These are phyloP conservation scores for Saccharata proteae DNA, from an alignment of 2,329 filamentous ascomycete species.

Conservation along the genomic window DNA sequence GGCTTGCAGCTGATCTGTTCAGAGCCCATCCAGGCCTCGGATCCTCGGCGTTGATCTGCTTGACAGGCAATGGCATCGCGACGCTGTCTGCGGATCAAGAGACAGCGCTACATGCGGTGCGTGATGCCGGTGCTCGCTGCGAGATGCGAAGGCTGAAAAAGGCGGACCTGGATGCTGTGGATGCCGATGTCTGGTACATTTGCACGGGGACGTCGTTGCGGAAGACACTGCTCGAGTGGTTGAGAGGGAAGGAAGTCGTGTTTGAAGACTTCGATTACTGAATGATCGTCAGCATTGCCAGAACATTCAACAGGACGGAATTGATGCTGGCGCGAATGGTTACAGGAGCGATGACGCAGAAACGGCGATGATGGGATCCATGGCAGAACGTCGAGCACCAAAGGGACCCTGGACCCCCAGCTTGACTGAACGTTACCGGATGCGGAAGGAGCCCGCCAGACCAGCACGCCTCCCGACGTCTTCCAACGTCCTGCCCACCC, in stretches of 20 bases:
- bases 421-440: no score
- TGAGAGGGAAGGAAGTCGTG: constrained; percentile 32
- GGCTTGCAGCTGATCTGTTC: constrained; percentile 50
- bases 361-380: no score
- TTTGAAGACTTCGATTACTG: constrained; percentile 41
- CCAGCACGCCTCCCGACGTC: no score
- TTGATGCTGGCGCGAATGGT: no score
- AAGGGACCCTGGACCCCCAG: no score
- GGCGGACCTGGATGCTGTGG: constrained; percentile 27
- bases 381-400: no score
- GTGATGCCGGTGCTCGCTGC: constrained; percentile 25
- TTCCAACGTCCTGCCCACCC: no score
- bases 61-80: constrained; percentile 41
- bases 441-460: no score
- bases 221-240: constrained; percentile 36
- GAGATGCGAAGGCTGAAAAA: constrained; percentile 34
- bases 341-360: no score
- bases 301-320: no score
- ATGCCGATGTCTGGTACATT: constrained; percentile 43
- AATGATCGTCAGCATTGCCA: constrained; percentile 23
- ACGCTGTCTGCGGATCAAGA: constrained; percentile 19
- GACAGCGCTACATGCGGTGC: constrained; percentile 18
- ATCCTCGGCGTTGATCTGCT: constrained; percentile 45
- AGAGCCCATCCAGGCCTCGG: constrained; percentile 40
- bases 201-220: constrained; percentile 43